Percentiles rank a stretch among this genome's conserved stretches.
These are phyloP conservation scores for Epipyxis sp. DNA, from an alignment of 108 stramenopile species.

Conservation along the genomic window DNA sequence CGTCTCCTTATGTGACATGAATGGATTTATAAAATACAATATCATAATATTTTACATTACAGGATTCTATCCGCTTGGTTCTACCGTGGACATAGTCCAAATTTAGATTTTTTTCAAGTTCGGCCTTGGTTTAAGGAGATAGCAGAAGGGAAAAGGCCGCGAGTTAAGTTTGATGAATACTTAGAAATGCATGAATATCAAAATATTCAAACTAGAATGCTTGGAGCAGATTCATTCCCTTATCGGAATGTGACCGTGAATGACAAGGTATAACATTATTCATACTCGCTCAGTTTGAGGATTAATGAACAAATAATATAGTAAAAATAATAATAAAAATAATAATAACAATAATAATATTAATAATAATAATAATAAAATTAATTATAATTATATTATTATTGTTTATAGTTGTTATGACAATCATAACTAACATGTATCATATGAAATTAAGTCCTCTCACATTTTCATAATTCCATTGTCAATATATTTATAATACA, in stretches of 20 bases:
- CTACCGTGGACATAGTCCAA: conserved; percentile 26
- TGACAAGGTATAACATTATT: conserved; percentile 8
- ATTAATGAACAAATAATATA: too few species aligned
- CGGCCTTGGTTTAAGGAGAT: conserved; percentile 25
- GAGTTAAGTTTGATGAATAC: conserved; percentile 29
- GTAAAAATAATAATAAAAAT: too few species aligned
- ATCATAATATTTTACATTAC: not conserved
- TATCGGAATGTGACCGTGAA: conserved; percentile 25
- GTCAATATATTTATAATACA: too few species aligned
- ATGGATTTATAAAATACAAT: not conserved
- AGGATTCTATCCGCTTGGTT: conserved; percentile 24
- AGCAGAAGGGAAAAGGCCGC: not conserved
- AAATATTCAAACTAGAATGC: conserved; percentile 33
- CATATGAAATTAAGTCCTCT: too few species aligned
- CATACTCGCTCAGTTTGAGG: too few species aligned
- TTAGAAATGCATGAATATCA: conserved; percentile 34
- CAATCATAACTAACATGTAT: too few species aligned
- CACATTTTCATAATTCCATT: too few species aligned
- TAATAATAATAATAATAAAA: too few species aligned
- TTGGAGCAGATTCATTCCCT: conserved; percentile 31
- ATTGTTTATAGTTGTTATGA: too few species aligned
- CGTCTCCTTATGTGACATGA: too few species aligned
- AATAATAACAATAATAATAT: too few species aligned
- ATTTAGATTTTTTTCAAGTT: conserved; percentile 33
- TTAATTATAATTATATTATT: too few species aligned